Evolutionary conservation across 495 filamentous ascomycete genomes (phyloP), one percentile per base, ranked within the genome.

Genomic region (Annulohypoxylon moriforme): DNA sequence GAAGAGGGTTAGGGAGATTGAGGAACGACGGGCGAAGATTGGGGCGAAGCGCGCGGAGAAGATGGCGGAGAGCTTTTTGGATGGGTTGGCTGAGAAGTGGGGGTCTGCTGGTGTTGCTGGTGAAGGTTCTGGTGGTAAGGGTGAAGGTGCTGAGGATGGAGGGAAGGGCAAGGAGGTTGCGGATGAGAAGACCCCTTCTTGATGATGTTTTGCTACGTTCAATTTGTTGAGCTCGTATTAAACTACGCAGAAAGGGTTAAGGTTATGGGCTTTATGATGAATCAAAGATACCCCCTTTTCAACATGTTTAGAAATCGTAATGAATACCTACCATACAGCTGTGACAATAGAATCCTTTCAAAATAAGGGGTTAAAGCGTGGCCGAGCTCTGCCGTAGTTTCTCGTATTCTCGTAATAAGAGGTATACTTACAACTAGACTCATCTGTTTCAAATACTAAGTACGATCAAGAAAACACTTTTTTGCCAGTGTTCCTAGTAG

Each of bases 51-150:
- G 92, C 64, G 85, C 83, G 11, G 86, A 88, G 80, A 88, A 89
- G 82, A 81, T 90, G 81, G 88, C 94, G 22, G 93, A 95, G 65
- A 85, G 77, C 67, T 94, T 96, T 79, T 78, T 96, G 73, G 86
- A 87, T 14, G 87, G 85, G 47, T 68, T 91, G 53, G 82, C 79
- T 22, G 75, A 75, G 52, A 78, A 81, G 70, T 62, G 79, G 64
- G 71, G 34, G 67, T 71, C 60, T 47, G 76, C 36, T 44, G 29
- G 42, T 65, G 25, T 14, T 58, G 8, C 18, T 31, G 8, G 25
- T 31, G 42, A 42, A 22, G 36, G 16, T 10, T n/a, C 29, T 2
- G 55, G 53, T 24, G 38, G 18, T 31, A 31, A 40, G 18, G 38
- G n/a, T 20, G 42, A 40, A 22, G 52, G 9, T 63, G 29, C 22